A percentile compares a stretch with the other conserved stretches of the same genome.
Conservation (phyloP, 164 flowering plant species). For the Tetrastigma voinierianum region DNA sequence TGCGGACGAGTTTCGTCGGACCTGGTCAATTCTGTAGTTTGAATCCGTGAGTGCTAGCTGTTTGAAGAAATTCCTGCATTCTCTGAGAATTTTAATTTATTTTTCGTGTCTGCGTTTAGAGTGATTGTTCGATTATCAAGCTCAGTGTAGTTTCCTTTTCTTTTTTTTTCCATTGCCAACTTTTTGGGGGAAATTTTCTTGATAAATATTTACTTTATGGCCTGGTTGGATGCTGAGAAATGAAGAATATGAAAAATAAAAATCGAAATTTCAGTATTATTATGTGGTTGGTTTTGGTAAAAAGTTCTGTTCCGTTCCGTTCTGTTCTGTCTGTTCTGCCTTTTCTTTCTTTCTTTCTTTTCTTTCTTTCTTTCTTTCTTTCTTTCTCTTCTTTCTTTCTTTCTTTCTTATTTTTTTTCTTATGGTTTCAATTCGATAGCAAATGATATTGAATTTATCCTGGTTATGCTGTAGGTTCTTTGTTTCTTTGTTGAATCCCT, state of each 20-base stretch:
- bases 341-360: not conserved
- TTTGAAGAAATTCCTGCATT: no score
- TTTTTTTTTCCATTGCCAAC: no score
- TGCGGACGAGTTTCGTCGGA: no score
- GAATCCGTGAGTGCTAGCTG: no score
- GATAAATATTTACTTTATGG: not conserved
- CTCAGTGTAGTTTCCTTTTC: no score
- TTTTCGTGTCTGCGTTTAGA: no score
- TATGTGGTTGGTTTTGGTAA: not conserved
- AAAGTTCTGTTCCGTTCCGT: no score
- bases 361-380: not conserved
- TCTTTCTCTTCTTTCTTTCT: not conserved
- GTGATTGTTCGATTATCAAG: no score
- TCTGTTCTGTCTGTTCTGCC: no score
- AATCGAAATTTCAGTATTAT: not conserved
- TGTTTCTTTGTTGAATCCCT: not conserved
- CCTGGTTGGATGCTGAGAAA: slow-evolving; percentile 4
- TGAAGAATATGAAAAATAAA: not conserved
- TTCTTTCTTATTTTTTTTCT: not conserved
- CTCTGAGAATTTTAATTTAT: no score
- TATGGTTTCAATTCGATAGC: not conserved
- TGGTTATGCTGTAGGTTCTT: not conserved
- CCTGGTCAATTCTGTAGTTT: no score
- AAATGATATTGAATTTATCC: not conserved
- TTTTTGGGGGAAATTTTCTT: no score